A percentile compares a stretch with the other conserved stretches of the same genome.
phyloP scores from a whole-genome alignment of 2,329 filamentous ascomycete species.

The Trichoderma polysporum region DNA sequence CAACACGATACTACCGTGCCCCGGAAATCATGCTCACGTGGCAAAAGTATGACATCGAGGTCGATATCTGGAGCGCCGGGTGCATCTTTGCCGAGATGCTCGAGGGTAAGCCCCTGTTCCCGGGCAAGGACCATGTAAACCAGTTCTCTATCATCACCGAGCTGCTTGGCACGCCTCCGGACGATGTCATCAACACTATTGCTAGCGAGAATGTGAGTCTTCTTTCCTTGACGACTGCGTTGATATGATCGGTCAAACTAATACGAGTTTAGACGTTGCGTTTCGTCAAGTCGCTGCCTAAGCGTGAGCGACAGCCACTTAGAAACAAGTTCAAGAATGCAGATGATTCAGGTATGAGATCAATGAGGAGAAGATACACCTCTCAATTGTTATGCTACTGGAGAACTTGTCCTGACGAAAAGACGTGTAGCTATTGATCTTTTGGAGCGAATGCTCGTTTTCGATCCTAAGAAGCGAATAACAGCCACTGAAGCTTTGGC shows the following conservation, averaged over 20 bases:
- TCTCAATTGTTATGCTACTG: neutral
- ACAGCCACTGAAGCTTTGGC: slow-evolving; percentile 81
- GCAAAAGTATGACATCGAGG: slow-evolving; percentile 99
- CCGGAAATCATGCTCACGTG: slow-evolving; percentile 99
- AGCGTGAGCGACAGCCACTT: slow-evolving; percentile 86
- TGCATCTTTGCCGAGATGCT: slow-evolving; percentile 99
- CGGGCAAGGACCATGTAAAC: slow-evolving; percentile 98
- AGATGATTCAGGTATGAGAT: slow-evolving; percentile 70
- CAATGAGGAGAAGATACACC: neutral
- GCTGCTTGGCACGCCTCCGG: slow-evolving; percentile 89
- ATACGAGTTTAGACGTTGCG: slow-evolving; percentile 68
- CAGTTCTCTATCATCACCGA: slow-evolving; percentile 99
- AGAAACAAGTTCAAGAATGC: slow-evolving; percentile 92
- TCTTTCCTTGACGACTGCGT: neutral
- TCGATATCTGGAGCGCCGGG: slow-evolving; percentile 98
- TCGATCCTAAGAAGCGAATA: slow-evolving; percentile 95
- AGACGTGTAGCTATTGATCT: slow-evolving; percentile 77
- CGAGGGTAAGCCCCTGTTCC: slow-evolving; percentile 96
- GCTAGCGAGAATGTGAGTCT: slow-evolving; percentile 90
- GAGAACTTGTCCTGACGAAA: neutral
- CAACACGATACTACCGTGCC: slow-evolving; percentile 96
- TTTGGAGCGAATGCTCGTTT: slow-evolving; percentile 95
- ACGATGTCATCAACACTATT: slow-evolving; percentile 98
- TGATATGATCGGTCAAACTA: neutral
- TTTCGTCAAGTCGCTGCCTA: slow-evolving; percentile 96